Evolutionary conservation across 1,139 yeast genomes (phyloP), one percentile per base, ranked within the genome.

Genomic region (Candida tropicalis): DNA sequence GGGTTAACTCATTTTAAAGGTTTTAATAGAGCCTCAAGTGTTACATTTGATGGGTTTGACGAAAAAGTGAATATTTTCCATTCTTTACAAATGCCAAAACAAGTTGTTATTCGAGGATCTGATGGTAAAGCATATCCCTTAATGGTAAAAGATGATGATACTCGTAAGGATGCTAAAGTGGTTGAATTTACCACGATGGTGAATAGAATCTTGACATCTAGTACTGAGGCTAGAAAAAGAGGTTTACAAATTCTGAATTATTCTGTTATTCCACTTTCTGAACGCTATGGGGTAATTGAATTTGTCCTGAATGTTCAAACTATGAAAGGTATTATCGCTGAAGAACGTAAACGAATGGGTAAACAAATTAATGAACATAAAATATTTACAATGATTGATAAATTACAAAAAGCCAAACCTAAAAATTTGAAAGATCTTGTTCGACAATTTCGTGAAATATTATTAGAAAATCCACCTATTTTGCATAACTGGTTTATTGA

Each of bases 171-270:
- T 68, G 95, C 97, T 4, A 86, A 96, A 53, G 80, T 93, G 39
- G 88, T 93, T 79, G 98, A 95, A 55, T 85, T 95, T 54, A 90
- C 97, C 0, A 81, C 90, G 1, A 86, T 91, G 66, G 83, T 93
- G 59, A 93, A 91, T 55, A 78, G 89, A 49, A 62, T 93, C 31
- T 68, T 95, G 42, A 65, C 73, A 18, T 73, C 77, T 25, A 87
- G 87, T 56, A 75, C 78, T 12, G 96, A 84, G 44, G 84, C 97
- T 0, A 75, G 85, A 38, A 82, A 84, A 50, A 70, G 98, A 44
- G 79, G 78, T 38, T 71, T 95, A 26, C 70, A 77, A 3, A 89
- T 95, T 45, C 76, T 82, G 2, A 85, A 95, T 10, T 95, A 91
- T 62, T 88, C 95, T 1, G 99, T 93, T 4, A 81, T 90, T 10